Conservation (phyloP, 352 stramenopile genomes). For the Phytophthora sojae region DNA sequence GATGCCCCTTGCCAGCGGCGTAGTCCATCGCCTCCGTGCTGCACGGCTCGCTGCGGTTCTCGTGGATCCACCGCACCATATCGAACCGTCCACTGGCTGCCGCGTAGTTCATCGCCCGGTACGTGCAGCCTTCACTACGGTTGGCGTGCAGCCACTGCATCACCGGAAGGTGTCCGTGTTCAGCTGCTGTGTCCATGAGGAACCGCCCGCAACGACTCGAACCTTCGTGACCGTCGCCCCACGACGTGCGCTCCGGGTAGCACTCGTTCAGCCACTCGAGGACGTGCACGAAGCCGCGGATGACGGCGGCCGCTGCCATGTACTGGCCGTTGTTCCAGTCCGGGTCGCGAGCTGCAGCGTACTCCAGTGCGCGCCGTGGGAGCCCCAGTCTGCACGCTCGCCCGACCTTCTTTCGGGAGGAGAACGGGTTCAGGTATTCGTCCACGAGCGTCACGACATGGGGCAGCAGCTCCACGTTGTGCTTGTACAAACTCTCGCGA, state of each 20-base stretch:
- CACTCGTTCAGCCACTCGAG: constrained; percentile 26
- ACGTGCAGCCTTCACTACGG: constrained; percentile 25
- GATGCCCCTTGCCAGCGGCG: constrained; percentile 21
- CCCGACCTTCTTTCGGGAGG: constrained; percentile 18
- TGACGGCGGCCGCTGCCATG: constrained; percentile 25
- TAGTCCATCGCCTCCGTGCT: constrained; percentile 27
- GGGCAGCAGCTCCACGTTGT: constrained; percentile 21
- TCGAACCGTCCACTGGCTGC: constrained; percentile 22
- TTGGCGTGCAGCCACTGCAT: constrained; percentile 30
- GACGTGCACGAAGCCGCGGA: constrained; percentile 22
- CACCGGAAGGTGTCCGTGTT: constrained; percentile 23
- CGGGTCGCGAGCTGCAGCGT: constrained; percentile 20
- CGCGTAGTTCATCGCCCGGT: constrained; percentile 23
- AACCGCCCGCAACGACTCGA: constrained; percentile 25
- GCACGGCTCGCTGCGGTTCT: constrained; percentile 15
- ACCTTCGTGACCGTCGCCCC: constrained; percentile 18
- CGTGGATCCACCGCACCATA: constrained; percentile 22
- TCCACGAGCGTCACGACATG: constrained; percentile 26
- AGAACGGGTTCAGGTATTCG: constrained; percentile 23
- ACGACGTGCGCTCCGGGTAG: constrained; percentile 24
- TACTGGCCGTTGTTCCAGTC: constrained; percentile 23
- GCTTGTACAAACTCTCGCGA: constrained; percentile 17
- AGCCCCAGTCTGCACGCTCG: constrained; percentile 20
- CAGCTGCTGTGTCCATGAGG: constrained; percentile 22
- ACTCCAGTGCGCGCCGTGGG: constrained; percentile 11